These are phyloP conservation scores for Hemisphaericaspora xylofermentans DNA, from an alignment of 1,139 yeast species.

Conservation along the genomic window DNA sequence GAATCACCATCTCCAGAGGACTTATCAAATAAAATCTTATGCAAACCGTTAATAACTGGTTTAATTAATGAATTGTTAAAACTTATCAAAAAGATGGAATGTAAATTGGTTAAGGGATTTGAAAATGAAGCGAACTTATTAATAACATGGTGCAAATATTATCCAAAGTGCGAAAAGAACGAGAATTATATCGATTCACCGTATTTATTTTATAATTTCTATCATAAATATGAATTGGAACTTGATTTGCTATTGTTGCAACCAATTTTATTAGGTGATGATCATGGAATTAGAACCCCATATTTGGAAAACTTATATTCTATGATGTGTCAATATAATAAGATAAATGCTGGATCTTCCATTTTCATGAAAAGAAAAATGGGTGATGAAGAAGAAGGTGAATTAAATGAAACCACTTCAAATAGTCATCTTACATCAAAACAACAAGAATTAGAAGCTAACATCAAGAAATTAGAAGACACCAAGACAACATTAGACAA, in stretches of 20 bases:
- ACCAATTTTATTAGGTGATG: slow-evolving; percentile 86
- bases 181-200: slow-evolving; percentile 47
- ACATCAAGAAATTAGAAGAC: slow-evolving; percentile 24
- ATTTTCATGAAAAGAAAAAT: slow-evolving; percentile 34
- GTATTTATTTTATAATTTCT: slow-evolving; percentile 59
- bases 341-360: slow-evolving; percentile 42
- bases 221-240: slow-evolving; percentile 53
- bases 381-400: slow-evolving; percentile 20
- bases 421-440: slow-evolving; percentile 6
- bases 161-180: slow-evolving; percentile 31
- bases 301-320: slow-evolving; percentile 86
- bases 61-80: slow-evolving; percentile 70
- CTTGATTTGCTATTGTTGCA: slow-evolving; percentile 76
- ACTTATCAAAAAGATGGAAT: slow-evolving; percentile 76
- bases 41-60: slow-evolving; percentile 83
- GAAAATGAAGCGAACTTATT: slow-evolving; percentile 63
- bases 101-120: slow-evolving; percentile 62
- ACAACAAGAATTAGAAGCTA: slow-evolving; percentile 19
- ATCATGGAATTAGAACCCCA: slow-evolving; percentile 80
- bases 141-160: slow-evolving; percentile 50
- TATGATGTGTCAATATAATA: slow-evolving; percentile 65
- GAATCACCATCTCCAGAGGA: slow-evolving; percentile 65
- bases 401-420: slow-evolving; percentile 9
- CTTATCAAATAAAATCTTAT: slow-evolving; percentile 65
- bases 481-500: slow-evolving; percentile 20